phyloP scores from a whole-genome alignment of 2,329 filamentous ascomycete species.

The Trichoderma aggressivum region DNA sequence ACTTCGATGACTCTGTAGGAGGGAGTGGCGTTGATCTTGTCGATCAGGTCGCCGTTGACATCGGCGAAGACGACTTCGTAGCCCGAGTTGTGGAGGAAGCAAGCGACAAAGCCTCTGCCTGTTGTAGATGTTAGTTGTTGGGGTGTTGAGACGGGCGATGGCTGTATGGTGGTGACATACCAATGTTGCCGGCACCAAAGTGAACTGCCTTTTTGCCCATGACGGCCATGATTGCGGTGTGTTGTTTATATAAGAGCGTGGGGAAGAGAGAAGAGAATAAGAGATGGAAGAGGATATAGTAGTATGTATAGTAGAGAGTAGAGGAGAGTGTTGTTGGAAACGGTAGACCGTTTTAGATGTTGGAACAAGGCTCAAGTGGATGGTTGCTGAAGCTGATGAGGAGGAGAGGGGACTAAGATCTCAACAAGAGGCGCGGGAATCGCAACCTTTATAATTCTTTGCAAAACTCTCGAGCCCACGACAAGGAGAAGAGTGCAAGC shows the following conservation, averaged over 20 bases:
- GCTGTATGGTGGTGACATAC: slow-evolving; percentile 36
- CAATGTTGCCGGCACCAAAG: slow-evolving; percentile 85
- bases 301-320: not conserved
- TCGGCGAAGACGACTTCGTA: slow-evolving; percentile 97
- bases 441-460: slow-evolving; percentile 1
- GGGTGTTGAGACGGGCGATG: not conserved
- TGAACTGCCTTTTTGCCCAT: slow-evolving; percentile 73
- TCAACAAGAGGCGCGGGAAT: not conserved
- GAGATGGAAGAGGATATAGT: not conserved
- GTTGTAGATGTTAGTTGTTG: slow-evolving; percentile 5
- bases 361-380: not conserved
- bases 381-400: not conserved
- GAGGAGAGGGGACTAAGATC: not conserved
- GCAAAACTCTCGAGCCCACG: not conserved
- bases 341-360: slow-evolving; percentile 1
- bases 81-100: slow-evolving; percentile 90
- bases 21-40: slow-evolving; percentile 68
- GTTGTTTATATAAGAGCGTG: not conserved
- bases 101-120: slow-evolving; percentile 78
- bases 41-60: slow-evolving; percentile 80
- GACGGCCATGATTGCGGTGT: slow-evolving; percentile 45
- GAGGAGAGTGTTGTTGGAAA: not conserved
- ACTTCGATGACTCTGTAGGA: slow-evolving; percentile 94
- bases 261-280: not conserved
- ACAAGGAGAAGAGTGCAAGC: not conserved